A percentile compares a stretch with the other conserved stretches of the same genome.
Evolutionary conservation across 345 rosid genomes (phyloP).

Genomic region (Brassica juncea): DNA sequence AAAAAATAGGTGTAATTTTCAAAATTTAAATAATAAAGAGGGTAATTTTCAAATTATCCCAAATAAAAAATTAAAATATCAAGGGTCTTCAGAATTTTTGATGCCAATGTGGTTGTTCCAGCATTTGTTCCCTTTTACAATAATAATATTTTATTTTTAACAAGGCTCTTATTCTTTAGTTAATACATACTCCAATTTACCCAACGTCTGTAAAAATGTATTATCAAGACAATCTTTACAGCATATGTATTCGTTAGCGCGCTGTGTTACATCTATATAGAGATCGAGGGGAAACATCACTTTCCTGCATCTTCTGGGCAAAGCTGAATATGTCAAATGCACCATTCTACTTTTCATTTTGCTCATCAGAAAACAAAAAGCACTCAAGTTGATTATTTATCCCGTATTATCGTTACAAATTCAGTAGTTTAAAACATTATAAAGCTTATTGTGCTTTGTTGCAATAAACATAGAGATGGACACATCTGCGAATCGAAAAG

Average conservation of each 20-base stretch:
- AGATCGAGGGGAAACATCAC: neutral
- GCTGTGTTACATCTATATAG: neutral
- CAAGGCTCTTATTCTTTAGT: too few species aligned
- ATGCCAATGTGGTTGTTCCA: too few species aligned
- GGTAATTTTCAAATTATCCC: neutral
- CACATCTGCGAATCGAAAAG: neutral
- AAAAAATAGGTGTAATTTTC: neutral
- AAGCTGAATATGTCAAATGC: constrained; percentile 62
- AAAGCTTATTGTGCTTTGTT: constrained; percentile 7
- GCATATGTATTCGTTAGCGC: too few species aligned
- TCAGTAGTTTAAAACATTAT: neutral
- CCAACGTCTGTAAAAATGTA: too few species aligned
- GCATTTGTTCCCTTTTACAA: too few species aligned
- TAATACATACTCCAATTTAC: too few species aligned
- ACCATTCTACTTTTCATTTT: constrained; percentile 30
- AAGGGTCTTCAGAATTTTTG: too few species aligned
- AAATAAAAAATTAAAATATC: too few species aligned
- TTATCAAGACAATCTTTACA: too few species aligned
- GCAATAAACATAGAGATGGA: neutral
- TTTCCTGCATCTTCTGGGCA: constrained; percentile 31
- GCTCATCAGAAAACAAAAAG: neutral
- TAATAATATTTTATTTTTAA: too few species aligned
- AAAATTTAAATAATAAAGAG: neutral
- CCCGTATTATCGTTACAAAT: neutral
- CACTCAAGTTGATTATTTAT: neutral